Base-by-base conservation (phyloP, 2,329 filamentous ascomycete genomes). In the Hymenoscyphus albidus region DNA sequence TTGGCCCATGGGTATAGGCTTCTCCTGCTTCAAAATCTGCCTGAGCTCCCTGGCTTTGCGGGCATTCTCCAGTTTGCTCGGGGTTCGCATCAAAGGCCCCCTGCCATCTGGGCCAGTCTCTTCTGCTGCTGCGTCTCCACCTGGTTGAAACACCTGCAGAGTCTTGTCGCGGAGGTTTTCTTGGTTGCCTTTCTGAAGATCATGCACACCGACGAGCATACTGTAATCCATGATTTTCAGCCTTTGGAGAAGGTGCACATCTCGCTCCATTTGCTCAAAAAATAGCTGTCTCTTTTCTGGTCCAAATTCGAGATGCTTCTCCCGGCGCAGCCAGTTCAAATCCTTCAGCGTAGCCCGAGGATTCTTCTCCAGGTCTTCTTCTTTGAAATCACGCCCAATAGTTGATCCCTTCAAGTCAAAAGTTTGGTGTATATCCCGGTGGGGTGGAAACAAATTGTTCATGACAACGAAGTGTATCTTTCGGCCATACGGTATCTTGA, bases 391-490 rank as follows among this genome's bases (percentile, higher is more conserved):
- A 74, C 95, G 87, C 14, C 95, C 95, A 70, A 98, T 87, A 0
- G 94, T 98, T 6, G 95, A 98, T 9, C 95, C 95, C 79, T 99
- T 99, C 71, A 99, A 78, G 77, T 99, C 95, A 74, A 97, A 99
- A 2, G 93, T 99, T 74, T 92, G 88, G 79, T 99, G 95, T 66
- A 99, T 98, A 77, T 99, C 95, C 71, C 94, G 87, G 79, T 99
- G 95, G 6, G 95, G 94, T 13, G 95, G 95, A 74, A 99, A 99
- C 16, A 99, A 85, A 77, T 99, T 99, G 82, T 99, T 99, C 95
- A 99, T 99, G 75, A 99, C 93, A 66, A 99, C 95, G 72, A 99
- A 99, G 78, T 99, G 95, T 63, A 98, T 97, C 80, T 99, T 99
- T 75, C 94, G 90, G 68, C 95, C 95, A 76, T 97, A 98, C 0